Base-by-base conservation (phyloP, 768 basidiomycete genomes). In the Russula sp. region DNA sequence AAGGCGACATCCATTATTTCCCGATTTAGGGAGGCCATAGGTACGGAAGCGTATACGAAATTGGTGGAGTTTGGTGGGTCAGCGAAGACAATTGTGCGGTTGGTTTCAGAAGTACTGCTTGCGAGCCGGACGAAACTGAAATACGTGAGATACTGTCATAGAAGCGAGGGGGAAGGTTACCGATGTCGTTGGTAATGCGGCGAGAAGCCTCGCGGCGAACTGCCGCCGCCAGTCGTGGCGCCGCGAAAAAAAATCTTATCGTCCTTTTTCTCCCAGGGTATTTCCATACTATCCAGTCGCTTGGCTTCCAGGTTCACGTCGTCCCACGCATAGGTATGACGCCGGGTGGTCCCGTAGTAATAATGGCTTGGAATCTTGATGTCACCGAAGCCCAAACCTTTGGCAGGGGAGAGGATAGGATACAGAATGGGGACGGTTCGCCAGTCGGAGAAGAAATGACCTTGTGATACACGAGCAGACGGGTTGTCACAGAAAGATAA, bases 401-500 rank as follows among this genome's bases (percentile, higher is more conserved):
- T 93, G 0, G 94, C 91, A 2, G 96, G 94, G 2, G 93, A 94
- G 75, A 99, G 90, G 34, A 99, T 84, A 7, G 97, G 97, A 73
- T 91, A 95, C n/a, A 96, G 79, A 1, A 84, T 84, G 11, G 89
- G 84, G 62, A 98, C 86, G 0, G 88, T 89, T 22, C 95, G 80
- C 91, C 93, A 97, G 74, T 99, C 96, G 18, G 91, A 92, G 82
- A 97, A 98, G 75, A 97, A 98, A 74, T 94, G 94, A 11, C 95
- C 94, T 71, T 98, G 97, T 34, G 82, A 81, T 70, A 89, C 86
- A 68, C 88, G 94, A 20, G 89, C 86, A 76, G 91, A 88, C 0
- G 96, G 94, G 39, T 84, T 77, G 37, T 76, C 70, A 74, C 97
- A 99, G 71, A 89, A 94, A 70, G 95, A 86, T 65, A 84, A 80